Conservation (phyloP, 2,329 filamentous ascomycete genomes). For the Trichoderma gracile region DNA sequence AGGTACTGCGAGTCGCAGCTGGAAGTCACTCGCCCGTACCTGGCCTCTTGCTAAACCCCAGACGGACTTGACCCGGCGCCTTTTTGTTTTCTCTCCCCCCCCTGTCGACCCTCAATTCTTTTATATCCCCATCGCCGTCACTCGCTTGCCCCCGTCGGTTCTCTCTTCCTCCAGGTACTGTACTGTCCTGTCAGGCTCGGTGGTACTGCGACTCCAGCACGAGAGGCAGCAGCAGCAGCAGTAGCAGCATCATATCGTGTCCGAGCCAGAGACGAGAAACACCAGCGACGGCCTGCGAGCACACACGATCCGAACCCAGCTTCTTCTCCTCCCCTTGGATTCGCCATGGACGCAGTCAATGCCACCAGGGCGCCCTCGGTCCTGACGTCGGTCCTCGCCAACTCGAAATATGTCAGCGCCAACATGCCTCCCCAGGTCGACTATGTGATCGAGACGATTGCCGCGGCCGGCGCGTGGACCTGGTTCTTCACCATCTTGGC, state of each 20-base stretch:
- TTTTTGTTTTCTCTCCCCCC: constrained; percentile 11
- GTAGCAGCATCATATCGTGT: constrained; percentile 11
- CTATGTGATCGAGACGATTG: constrained; percentile 55
- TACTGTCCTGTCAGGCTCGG: neutral
- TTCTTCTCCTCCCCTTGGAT: constrained; percentile 1
- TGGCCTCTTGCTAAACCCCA: constrained; percentile 23
- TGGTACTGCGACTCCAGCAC: constrained; percentile 1
- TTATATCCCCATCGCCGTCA: constrained; percentile 23
- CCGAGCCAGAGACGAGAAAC: neutral
- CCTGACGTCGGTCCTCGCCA: constrained; percentile 69
- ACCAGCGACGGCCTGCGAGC: neutral
- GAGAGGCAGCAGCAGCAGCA: neutral
- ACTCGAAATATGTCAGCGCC: constrained; percentile 53
- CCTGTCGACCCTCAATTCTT: constrained; percentile 14
- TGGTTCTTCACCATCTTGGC: constrained; percentile 70
- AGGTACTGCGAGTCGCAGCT: constrained; percentile 5
- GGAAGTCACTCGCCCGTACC: constrained; percentile 5
- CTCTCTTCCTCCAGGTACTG: constrained; percentile 15
- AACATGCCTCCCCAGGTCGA: constrained; percentile 58
- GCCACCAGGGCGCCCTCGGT: constrained; percentile 65
- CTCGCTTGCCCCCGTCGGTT: constrained; percentile 21
- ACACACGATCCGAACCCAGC: neutral
- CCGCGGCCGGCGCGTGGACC: constrained; percentile 61
- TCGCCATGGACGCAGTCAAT: constrained; percentile 49
- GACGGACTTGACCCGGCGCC: constrained; percentile 18